Base-by-base conservation (phyloP, 2,329 filamentous ascomycete genomes). In the Neospermospora avenae region DNA sequence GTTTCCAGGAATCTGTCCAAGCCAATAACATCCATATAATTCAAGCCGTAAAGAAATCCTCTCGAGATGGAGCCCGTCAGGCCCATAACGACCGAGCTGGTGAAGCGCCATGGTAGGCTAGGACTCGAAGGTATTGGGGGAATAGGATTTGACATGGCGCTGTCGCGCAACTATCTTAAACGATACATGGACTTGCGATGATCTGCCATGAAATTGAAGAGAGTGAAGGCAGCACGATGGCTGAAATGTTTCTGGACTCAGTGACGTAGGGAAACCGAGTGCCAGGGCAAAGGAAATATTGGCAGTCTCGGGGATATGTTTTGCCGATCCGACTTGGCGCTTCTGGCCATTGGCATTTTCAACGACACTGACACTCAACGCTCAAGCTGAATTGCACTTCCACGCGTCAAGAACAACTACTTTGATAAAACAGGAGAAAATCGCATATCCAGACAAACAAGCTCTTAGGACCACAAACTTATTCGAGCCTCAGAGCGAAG, bases 21-120 rank as follows among this genome's bases (percentile, higher is more conserved):
- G 1, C 93, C 93, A 68, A 86, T 81, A 4, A 90, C 84, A 73
- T 97, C 87, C 49, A 91, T 86, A 25, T 80, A 82, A 73, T 89
- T 96, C 63, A 93, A 74, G 0, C 84, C 84, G 66, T 86, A 88
- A 45, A 97, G 76, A 71, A 98, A 97, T 1, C 78, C 80, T 62
- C 90, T 84, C 59, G 85, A 91, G 6, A 96, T 66, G 28, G 86
- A 75, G 51, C 87, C 89, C 0, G 91, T 87, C 11, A 87, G 74
- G 68, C 89, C 87, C 82, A 96, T 91, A 39, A 89, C 82, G 63
- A 86, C 77, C 55, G 86, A 80, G n/a, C 92, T 96, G 37, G 83
- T 82, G 58, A 86, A 76, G 64, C 90, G 88, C 88, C 89, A 92
- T 75, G 85, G 77, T 60, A 87, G 75, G 55, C 66, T 69, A 7